Conservation (phyloP, 2,329 filamentous ascomycete genomes). For the Aspergillus niger region DNA sequence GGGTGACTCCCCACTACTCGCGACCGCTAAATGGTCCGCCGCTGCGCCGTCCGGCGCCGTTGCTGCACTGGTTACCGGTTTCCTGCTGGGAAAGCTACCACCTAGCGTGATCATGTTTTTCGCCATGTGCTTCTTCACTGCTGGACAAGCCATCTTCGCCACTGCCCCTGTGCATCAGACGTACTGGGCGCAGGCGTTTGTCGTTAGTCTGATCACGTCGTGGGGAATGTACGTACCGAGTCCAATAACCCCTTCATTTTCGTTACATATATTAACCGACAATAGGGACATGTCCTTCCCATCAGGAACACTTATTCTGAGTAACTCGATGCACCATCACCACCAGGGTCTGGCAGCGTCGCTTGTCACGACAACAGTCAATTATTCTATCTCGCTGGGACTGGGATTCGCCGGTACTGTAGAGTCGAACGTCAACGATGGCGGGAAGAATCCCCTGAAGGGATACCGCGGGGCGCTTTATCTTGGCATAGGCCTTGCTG, state of each 20-base stretch:
- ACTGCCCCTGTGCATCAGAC: conserved; percentile 55
- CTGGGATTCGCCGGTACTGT: conserved; percentile 68
- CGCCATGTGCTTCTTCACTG: conserved; percentile 43
- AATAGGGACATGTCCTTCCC: conserved; percentile 68
- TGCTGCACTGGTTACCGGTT: conserved; percentile 39
- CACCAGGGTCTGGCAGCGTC: conserved; percentile 58
- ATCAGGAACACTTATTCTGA: conserved; percentile 62
- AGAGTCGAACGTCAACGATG: conserved; percentile 51
- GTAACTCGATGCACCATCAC: conserved; percentile 51
- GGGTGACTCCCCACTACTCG: conserved; percentile 30
- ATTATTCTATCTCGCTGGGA: conserved; percentile 68
- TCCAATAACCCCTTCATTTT: too few relatives aligned
- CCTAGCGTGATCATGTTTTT: conserved; percentile 33
- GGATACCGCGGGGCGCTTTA: conserved; percentile 47
- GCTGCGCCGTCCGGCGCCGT: conserved; percentile 31
- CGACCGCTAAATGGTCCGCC: conserved; percentile 30
- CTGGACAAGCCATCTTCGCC: conserved; percentile 44
- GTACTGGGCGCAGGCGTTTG: conserved; percentile 68
- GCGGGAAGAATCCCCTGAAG: conserved; percentile 35
- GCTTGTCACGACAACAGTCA: conserved; percentile 65
- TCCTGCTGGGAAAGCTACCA: conserved; percentile 34
- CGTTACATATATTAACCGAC: conserved; percentile 20
- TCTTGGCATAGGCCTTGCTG: conserved; percentile 39
- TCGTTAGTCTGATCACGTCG: conserved; percentile 44
- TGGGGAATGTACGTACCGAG: conserved; percentile 33